Evolutionary conservation across 2,329 filamentous ascomycete species (phyloP).

Genomic region (Diaporthe aspalathi): DNA sequence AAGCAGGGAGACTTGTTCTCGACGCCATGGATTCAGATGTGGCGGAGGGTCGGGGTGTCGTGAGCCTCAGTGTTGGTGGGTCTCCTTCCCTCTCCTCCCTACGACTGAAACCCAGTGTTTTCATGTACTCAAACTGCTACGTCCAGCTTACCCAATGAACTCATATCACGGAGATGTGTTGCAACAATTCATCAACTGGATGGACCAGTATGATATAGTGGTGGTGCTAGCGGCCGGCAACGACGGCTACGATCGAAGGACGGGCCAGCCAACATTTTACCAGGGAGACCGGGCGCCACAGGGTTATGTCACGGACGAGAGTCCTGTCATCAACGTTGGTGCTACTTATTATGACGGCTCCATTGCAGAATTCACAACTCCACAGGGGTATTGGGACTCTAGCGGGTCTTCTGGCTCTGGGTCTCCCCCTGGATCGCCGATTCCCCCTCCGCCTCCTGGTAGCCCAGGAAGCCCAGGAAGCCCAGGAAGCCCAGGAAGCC

Average conservation of each 20-base stretch:
- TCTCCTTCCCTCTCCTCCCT: not conserved
- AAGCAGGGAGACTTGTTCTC: not conserved
- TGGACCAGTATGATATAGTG: not conserved
- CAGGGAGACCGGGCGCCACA: not conserved
- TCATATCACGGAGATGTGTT: not conserved
- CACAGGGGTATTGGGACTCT: not conserved
- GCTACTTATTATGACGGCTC: conserved; percentile 30
- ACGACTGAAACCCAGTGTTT: not conserved
- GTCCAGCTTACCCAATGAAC: not conserved
- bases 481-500: too few species aligned
- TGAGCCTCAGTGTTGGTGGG: not conserved
- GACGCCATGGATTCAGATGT: not conserved
- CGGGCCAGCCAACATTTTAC: not conserved
- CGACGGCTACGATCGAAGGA: not conserved
- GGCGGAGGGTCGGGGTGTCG: not conserved
- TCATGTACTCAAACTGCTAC: not conserved
- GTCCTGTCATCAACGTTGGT: conserved; percentile 22
- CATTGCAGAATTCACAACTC: conserved; percentile 23
- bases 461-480: too few species aligned
- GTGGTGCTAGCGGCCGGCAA: conserved; percentile 22
- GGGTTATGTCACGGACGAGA: not conserved
- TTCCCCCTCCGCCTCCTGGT: too few species aligned
- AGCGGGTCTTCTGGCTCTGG: too few species aligned
- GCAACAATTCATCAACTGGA: not conserved
- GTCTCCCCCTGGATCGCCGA: too few species aligned